A percentile compares a stretch with the other conserved stretches of the same genome.
These are phyloP conservation scores for Adansonia digitata DNA, from an alignment of 345 rosid genomes.

Conservation along the genomic window DNA sequence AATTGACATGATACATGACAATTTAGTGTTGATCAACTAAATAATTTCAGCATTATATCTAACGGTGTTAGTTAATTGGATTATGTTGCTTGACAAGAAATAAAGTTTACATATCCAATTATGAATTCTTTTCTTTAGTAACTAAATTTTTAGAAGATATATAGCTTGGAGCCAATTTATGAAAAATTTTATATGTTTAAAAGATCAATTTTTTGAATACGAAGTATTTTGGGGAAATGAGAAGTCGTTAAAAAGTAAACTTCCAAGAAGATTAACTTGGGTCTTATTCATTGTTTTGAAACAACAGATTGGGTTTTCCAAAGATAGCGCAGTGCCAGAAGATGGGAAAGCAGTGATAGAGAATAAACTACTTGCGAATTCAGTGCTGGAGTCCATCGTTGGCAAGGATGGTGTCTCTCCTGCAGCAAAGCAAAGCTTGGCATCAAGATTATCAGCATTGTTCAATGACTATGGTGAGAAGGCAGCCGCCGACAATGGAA, in stretches of 20 bases:
- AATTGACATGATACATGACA: too few relatives aligned
- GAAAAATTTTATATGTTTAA: too few relatives aligned
- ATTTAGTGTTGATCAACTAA: too few relatives aligned
- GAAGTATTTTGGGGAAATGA: neutral
- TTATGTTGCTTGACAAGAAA: too few relatives aligned
- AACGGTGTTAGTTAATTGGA: too few relatives aligned
- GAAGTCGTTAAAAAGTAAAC: neutral
- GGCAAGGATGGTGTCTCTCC: constrained; percentile 86
- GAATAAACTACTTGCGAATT: constrained; percentile 58
- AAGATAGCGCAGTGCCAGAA: constrained; percentile 54
- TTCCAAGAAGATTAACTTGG: neutral
- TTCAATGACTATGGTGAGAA: constrained; percentile 20
- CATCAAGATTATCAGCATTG: constrained; percentile 44
- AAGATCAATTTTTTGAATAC: too few relatives aligned
- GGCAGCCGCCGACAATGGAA: constrained; percentile 17
- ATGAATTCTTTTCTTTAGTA: too few relatives aligned
- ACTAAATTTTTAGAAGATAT: too few relatives aligned
- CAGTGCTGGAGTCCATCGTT: constrained; percentile 64
- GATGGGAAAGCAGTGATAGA: constrained; percentile 44
- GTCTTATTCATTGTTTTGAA: neutral
- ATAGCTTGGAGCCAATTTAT: too few relatives aligned
- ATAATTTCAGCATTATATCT: too few relatives aligned
- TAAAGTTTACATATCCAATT: too few relatives aligned
- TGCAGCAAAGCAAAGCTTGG: constrained; percentile 43
- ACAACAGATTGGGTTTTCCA: constrained; percentile 57